These are phyloP conservation scores for Leishmania braziliensis DNA, from an alignment of 208 protist species.

Conservation along the genomic window DNA sequence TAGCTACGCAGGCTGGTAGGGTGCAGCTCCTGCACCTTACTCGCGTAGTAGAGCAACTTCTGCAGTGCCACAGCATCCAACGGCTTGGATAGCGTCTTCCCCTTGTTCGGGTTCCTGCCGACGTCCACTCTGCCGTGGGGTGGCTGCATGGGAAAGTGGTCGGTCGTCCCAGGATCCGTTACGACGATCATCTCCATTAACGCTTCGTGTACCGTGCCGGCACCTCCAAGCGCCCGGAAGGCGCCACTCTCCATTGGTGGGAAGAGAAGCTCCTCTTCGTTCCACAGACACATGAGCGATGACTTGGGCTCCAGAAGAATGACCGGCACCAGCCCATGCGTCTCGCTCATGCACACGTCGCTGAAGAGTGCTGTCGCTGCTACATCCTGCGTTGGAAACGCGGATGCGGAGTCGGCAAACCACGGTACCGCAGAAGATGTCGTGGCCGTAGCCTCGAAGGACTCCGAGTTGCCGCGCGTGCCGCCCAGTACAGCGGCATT, in stretches of 20 bases:
- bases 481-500: neutral
- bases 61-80: slow-evolving; percentile 22
- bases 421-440: neutral
- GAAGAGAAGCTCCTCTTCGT: slow-evolving; percentile 62
- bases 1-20: slow-evolving; percentile 36
- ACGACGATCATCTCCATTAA: slow-evolving; percentile 35
- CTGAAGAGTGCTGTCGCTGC: slow-evolving; percentile 22
- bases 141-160: neutral
- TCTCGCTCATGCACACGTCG: slow-evolving; percentile 10
- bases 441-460: neutral
- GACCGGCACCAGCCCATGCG: slow-evolving; percentile 26
- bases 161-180: neutral
- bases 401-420: neutral
- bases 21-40: slow-evolving; percentile 35
- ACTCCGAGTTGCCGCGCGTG: neutral
- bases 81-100: neutral
- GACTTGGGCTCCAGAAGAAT: slow-evolving; percentile 63
- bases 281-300: slow-evolving; percentile 46
- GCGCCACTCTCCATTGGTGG: slow-evolving; percentile 39
- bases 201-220: slow-evolving; percentile 25
- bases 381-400: neutral
- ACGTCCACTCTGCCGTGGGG: neutral
- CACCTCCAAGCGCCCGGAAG: slow-evolving; percentile 50
- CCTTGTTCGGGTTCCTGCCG: neutral
- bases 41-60: slow-evolving; percentile 31